A percentile compares a stretch with the other conserved stretches of the same genome.
phyloP scores from a whole-genome alignment of 2,329 filamentous ascomycete species.

The Teratosphaeria destructans region DNA sequence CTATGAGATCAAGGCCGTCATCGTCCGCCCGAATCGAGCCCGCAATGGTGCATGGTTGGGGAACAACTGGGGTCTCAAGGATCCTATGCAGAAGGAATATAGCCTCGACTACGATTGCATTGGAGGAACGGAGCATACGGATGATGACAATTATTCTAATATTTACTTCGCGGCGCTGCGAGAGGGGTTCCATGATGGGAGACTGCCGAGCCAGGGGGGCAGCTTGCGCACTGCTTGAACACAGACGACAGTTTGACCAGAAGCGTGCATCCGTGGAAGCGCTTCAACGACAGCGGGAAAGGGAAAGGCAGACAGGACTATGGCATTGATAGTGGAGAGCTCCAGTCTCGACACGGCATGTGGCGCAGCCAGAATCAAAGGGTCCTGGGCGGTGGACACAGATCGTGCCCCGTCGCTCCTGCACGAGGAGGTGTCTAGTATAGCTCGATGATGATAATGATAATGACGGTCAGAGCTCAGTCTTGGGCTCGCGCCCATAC shows the following conservation, averaged over 20 bases:
- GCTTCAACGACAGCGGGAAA: not conserved
- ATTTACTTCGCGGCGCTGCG: conserved; percentile 9
- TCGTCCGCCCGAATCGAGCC: conserved; percentile 26
- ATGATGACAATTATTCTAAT: conserved; percentile 9
- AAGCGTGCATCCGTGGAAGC: not conserved
- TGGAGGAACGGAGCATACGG: conserved; percentile 23
- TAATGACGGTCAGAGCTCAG: not conserved
- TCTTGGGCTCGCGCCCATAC: not conserved
- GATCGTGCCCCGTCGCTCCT: not conserved
- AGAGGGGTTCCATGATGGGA: conserved; percentile 2
- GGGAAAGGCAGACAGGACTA: not conserved
- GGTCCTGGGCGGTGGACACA: not conserved
- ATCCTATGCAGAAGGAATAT: conserved; percentile 22
- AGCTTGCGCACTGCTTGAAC: conserved; percentile 3
- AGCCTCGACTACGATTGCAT: conserved; percentile 23
- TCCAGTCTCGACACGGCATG: not conserved
- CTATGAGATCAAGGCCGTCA: conserved; percentile 33
- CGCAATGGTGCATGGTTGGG: conserved; percentile 26
- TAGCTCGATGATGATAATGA: not conserved
- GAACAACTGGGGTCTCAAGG: conserved; percentile 23
- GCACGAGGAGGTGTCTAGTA: not conserved
- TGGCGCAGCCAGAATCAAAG: not conserved
- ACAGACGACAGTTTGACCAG: not conserved
- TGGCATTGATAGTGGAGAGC: not conserved
- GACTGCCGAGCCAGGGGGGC: not conserved